Evolutionary conservation across 2,329 filamentous ascomycete genomes (phyloP).

Genomic region (Fusarium goolgardi): DNA sequence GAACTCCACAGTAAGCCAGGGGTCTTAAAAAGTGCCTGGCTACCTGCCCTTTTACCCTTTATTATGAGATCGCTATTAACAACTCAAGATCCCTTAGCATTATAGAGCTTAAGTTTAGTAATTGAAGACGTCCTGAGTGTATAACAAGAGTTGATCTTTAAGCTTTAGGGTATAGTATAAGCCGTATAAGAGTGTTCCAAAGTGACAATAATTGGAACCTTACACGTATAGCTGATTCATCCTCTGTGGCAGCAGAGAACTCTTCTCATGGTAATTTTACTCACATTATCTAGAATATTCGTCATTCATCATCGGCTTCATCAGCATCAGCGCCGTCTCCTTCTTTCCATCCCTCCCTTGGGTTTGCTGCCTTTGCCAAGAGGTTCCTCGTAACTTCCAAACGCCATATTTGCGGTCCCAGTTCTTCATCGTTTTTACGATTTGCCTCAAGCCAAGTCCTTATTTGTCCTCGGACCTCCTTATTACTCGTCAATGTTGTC

Average conservation of each 20-base stretch:
- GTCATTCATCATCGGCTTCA: constrained; percentile 11
- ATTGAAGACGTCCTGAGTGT: not conserved
- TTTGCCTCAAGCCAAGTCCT: constrained; percentile 51
- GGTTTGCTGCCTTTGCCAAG: constrained; percentile 50
- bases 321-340: constrained; percentile 2
- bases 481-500: constrained; percentile 56
- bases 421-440: constrained; percentile 46
- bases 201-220: not conserved
- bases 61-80: not conserved
- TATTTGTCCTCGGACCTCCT: constrained; percentile 54
- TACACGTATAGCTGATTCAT: too few species aligned
- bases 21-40: not conserved
- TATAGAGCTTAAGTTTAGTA: too few species aligned
- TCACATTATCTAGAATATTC: too few species aligned
- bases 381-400: constrained; percentile 53
- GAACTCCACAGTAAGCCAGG: not conserved
- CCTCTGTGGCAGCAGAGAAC: too few species aligned
- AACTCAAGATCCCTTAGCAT: not conserved
- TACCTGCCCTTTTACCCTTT: not conserved
- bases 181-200: not conserved
- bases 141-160: not conserved
- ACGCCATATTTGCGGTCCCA: constrained; percentile 51
- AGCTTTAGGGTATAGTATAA: not conserved
- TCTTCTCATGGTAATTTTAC: too few species aligned
- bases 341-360: constrained; percentile 38